Percentiles rank a stretch among this genome's conserved stretches.
Conservation (phyloP, 768 basidiomycete genomes). For the Favolaschia claudopus region DNA sequence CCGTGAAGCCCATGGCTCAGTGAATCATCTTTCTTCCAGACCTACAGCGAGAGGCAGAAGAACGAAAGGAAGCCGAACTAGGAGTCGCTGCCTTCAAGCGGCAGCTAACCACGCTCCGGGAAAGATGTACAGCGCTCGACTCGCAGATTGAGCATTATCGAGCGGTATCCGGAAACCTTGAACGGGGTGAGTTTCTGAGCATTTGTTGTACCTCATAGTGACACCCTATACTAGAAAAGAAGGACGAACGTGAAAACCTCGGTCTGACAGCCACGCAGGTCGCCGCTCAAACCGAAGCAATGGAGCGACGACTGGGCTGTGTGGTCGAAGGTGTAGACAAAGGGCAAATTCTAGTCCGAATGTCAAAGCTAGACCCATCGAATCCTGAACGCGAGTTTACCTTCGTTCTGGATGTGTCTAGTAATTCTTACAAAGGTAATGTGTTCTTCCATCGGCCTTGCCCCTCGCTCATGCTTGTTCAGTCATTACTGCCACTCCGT, state of each 20-base stretch:
- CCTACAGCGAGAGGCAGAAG: conserved; percentile 74
- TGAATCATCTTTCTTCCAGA: conserved; percentile 54
- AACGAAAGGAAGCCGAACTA: conserved; percentile 73
- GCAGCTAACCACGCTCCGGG: conserved; percentile 69
- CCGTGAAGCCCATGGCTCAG: background rate
- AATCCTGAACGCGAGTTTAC: conserved; percentile 71
- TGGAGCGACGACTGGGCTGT: conserved; percentile 57
- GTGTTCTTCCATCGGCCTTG: conserved; percentile 20
- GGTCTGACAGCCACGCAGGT: conserved; percentile 56
- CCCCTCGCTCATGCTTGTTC: conserved; percentile 3
- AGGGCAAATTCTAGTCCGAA: conserved; percentile 77
- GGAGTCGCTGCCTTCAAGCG: conserved; percentile 66
- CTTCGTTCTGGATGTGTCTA: conserved; percentile 78
- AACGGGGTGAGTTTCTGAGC: conserved; percentile 58
- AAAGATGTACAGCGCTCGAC: conserved; percentile 65
- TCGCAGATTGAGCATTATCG: conserved; percentile 79
- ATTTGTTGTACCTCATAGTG: background rate
- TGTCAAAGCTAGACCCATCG: conserved; percentile 66
- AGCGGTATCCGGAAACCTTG: conserved; percentile 64
- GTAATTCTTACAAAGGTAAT: conserved; percentile 74
- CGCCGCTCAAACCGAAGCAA: conserved; percentile 63
- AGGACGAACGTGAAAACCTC: conserved; percentile 67
- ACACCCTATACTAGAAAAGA: conserved; percentile 59
- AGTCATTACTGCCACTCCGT: conserved; percentile 86
- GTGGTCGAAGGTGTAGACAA: conserved; percentile 80